Percentiles rank a stretch among this genome's conserved stretches.
Evolutionary conservation across 192 early-diverging fungal species (phyloP).

Genomic region (Physocladia obscura): DNA sequence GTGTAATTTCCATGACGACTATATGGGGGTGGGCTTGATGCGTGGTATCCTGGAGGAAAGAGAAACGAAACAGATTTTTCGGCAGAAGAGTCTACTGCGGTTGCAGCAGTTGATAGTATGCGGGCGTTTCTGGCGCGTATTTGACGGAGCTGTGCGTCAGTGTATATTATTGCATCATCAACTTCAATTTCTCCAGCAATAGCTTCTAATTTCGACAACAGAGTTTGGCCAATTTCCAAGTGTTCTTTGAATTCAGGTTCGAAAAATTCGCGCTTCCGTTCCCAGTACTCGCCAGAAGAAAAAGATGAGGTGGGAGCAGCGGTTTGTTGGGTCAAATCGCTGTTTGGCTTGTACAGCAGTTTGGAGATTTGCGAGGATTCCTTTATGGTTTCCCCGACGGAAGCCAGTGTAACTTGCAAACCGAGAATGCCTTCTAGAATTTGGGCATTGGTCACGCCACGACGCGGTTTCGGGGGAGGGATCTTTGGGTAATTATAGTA

Average conservation of each 20-base stretch:
- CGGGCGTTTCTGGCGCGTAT: too few relatives aligned
- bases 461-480: neutral
- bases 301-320: neutral
- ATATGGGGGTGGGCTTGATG: neutral
- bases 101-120: too few relatives aligned
- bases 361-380: neutral
- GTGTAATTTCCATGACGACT: neutral
- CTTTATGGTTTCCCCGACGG: neutral
- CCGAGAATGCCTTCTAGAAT: neutral
- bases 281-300: too few relatives aligned
- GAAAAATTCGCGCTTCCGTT: neutral
- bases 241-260: neutral
- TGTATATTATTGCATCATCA: too few relatives aligned
- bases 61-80: too few relatives aligned
- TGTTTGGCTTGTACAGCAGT: neutral
- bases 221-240: neutral
- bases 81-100: too few relatives aligned
- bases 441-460: slow-evolving; percentile 1
- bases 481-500: neutral
- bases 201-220: neutral
- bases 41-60: neutral
- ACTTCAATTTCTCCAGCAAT: neutral
- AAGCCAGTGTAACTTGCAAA: neutral
- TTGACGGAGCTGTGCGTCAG: neutral
- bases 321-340: neutral